Conservation (phyloP, 305 asterid genomes). For the Fraxinus velutina region DNA sequence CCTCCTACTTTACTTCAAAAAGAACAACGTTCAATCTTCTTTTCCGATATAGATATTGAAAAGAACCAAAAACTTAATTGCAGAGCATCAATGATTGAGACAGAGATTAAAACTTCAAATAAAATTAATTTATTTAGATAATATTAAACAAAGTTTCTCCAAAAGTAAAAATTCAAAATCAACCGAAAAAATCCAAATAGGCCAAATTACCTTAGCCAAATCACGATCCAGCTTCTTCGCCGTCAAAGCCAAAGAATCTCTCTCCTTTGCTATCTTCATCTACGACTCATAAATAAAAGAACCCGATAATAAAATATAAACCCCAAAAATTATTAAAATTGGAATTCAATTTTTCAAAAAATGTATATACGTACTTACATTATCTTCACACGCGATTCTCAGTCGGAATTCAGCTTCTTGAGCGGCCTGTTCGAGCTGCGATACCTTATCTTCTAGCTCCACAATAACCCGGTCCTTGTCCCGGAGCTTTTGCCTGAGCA, state of each 20-base stretch:
- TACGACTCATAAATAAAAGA: not conserved
- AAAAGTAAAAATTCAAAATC: not conserved
- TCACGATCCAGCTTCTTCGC: slow-evolving; percentile 63
- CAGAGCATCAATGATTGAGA: not conserved
- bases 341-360: not conserved
- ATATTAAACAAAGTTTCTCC: not conserved
- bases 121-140: not conserved
- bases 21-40: not conserved
- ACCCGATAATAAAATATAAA: not conserved
- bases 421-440: slow-evolving; percentile 40
- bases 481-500: slow-evolving; percentile 39
- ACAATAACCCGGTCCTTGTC: slow-evolving; percentile 45
- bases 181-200: not conserved
- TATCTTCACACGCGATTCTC: slow-evolving; percentile 46
- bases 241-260: slow-evolving; percentile 43
- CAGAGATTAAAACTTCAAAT: not conserved
- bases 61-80: not conserved
- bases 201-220: slow-evolving; percentile 50
- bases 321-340: not conserved
- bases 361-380: slow-evolving; percentile 28
- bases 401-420: slow-evolving; percentile 54
- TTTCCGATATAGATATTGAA: not conserved
- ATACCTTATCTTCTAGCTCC: slow-evolving; percentile 53
- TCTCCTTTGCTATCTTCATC: slow-evolving; percentile 57
- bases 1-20: not conserved